Base-by-base conservation (phyloP, 2,329 filamentous ascomycete species). In the Neopestalotiopsis clavispora region DNA sequence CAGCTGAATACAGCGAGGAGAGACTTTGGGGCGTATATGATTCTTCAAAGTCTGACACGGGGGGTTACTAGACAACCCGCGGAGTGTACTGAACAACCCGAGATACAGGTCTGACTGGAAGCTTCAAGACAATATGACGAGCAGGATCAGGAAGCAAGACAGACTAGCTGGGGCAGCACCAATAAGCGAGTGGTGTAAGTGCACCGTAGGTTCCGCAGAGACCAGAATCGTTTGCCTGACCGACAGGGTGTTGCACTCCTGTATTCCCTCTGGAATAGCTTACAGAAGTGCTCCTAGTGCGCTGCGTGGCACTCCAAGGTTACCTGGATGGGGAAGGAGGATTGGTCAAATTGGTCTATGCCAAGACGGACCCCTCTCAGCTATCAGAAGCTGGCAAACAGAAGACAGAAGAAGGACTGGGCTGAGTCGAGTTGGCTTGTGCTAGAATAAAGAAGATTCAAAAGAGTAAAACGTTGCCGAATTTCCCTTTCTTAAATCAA, bases 241-340 rank as follows among this genome's bases (percentile, higher is more conserved):
- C n/a, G 56, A 58, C 42, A 20, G 23, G 59, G 14, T 57, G 52
- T 59, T 69, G 58, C 67, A 69, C 67, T 52, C 30, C 45, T 69
- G 69, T 67, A 34, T 63, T 59, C 69, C 69, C 68, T 64, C 66
- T 45, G 61, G 70, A 72, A 68, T 70, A 67, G 68, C 69, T 73
- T 67, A 64, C 59, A 38, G 59, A 38, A 63, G 60, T 66, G 68
- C 14, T 68, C 67, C 68, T 70, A 65, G 72, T 70, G 70, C 67
- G 32, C 32, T 59, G 34, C 30, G 70, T 69, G 72, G 20, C 71
- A 75, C 17, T 70, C 69, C 70, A 69, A 75, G 75, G 74, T 71
- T 71, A 72, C 72, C 76, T 74, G 73, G 69, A 75, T 77, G 74
- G 69, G 76, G 75, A 76, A 78, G 77, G 77, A 78, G 74, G 71